These are phyloP conservation scores for Teratosphaeria zuluensis DNA, from an alignment of 2,329 filamentous ascomycete genomes.

Conservation along the genomic window DNA sequence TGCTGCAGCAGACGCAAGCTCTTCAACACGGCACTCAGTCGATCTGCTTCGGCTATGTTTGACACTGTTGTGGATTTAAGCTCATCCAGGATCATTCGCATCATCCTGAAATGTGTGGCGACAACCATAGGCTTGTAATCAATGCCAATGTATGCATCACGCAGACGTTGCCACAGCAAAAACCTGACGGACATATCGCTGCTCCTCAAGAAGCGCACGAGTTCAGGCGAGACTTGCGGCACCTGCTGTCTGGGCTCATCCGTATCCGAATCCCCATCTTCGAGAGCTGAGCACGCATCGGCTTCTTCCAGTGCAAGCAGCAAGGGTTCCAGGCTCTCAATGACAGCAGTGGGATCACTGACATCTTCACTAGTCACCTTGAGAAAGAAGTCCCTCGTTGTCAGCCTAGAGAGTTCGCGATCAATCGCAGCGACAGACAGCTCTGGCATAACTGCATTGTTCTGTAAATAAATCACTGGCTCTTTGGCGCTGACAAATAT, in stretches of 20 bases:
- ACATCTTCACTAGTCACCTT: slow-evolving; percentile 78
- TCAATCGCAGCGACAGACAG: slow-evolving; percentile 77
- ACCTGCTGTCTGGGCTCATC: neutral
- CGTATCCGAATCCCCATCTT: neutral
- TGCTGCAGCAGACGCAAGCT: slow-evolving; percentile 74
- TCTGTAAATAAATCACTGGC: slow-evolving; percentile 55
- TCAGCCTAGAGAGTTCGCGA: slow-evolving; percentile 81
- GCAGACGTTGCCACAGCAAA: slow-evolving; percentile 83
- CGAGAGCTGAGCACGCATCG: neutral
- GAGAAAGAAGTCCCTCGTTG: slow-evolving; percentile 92
- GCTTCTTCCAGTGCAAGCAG: slow-evolving; percentile 54
- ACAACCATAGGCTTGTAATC: slow-evolving; percentile 80
- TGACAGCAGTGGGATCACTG: slow-evolving; percentile 71
- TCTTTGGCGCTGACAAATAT: slow-evolving; percentile 41
- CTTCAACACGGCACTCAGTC: slow-evolving; percentile 62
- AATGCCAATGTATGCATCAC: slow-evolving; percentile 78
- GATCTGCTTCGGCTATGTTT: slow-evolving; percentile 49
- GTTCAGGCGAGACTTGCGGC: slow-evolving; percentile 48
- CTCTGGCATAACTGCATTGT: slow-evolving; percentile 82
- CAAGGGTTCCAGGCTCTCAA: slow-evolving; percentile 86
- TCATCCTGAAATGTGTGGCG: slow-evolving; percentile 74
- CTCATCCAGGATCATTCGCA: slow-evolving; percentile 71
- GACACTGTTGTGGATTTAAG: slow-evolving; percentile 51
- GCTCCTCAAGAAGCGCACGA: slow-evolving; percentile 74
- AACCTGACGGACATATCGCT: slow-evolving; percentile 75